Conservation (phyloP, 352 stramenopile genomes). For the Globisporangium viniferum region DNA sequence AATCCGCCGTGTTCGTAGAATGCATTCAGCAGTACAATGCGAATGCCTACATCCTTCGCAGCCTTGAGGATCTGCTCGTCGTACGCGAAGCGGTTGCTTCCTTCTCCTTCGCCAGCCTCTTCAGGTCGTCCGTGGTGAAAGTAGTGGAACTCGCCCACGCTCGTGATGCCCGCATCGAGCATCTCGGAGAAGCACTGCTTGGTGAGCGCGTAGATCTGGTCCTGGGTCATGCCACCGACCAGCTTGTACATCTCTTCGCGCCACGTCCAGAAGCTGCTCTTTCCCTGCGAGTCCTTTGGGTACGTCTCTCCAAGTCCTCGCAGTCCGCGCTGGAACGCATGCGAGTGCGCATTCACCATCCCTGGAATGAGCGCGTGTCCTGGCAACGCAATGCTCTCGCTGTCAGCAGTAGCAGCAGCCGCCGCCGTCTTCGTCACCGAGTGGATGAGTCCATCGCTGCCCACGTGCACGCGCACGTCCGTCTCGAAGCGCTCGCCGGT, state of each 20-base stretch:
- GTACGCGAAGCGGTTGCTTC: constrained; percentile 50
- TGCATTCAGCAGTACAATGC: constrained; percentile 71
- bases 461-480: constrained; percentile 50
- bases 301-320: constrained; percentile 77
- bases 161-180: constrained; percentile 72
- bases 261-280: constrained; percentile 81
- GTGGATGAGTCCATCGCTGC: constrained; percentile 41
- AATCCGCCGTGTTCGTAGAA: constrained; percentile 78
- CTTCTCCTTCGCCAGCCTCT: constrained; percentile 23
- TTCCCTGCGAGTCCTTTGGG: constrained; percentile 29
- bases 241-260: constrained; percentile 84
- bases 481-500: constrained; percentile 52
- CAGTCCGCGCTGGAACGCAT: constrained; percentile 72
- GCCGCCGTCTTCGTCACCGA: constrained; percentile 24
- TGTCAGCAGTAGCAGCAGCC: not conserved
- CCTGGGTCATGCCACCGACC: constrained; percentile 58
- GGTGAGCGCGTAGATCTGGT: constrained; percentile 62
- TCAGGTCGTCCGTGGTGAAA: constrained; percentile 59
- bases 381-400: constrained; percentile 25
- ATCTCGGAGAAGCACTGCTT: constrained; percentile 80
- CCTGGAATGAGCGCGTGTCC: constrained; percentile 55
- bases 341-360: constrained; percentile 83
- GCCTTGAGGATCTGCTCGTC: constrained; percentile 66
- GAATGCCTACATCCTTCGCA: constrained; percentile 60
- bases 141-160: constrained; percentile 79